Percentiles rank a stretch among this genome's conserved stretches.
phyloP scores from a whole-genome alignment of 805 yeast species.

The Lachancea waltii region DNA sequence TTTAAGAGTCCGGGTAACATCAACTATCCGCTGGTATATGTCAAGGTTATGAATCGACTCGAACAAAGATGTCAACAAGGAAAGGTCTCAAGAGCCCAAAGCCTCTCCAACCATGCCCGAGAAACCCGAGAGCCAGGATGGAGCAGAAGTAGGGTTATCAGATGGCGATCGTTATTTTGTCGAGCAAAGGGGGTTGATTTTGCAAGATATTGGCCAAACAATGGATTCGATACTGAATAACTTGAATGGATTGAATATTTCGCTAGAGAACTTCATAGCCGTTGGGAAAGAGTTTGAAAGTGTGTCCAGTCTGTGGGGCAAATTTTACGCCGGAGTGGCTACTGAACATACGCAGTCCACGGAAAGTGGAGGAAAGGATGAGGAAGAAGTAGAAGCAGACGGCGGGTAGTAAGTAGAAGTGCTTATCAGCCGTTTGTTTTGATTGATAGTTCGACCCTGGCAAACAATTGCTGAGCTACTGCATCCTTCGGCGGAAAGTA shows the following conservation, averaged over 20 bases:
- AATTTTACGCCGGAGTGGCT: conserved; percentile 51
- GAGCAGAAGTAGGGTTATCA: conserved; percentile 8
- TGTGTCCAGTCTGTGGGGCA: conserved; percentile 64
- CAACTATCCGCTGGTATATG: no score
- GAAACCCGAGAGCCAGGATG: neutral
- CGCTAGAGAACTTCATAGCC: conserved; percentile 59
- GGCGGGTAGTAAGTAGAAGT: no score
- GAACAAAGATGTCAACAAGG: no score
- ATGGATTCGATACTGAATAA: conserved; percentile 62
- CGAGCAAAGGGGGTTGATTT: conserved; percentile 26
- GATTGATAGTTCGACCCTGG: no score
- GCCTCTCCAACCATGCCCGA: conserved; percentile 5
- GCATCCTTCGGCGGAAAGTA: no score
- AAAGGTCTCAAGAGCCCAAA: neutral
- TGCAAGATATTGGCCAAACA: conserved; percentile 32
- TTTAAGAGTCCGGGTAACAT: neutral
- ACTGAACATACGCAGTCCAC: no score
- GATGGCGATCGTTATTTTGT: conserved; percentile 24
- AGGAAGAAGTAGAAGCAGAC: no score
- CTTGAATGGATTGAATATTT: conserved; percentile 57
- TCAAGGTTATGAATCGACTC: no score
- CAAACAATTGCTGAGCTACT: no score
- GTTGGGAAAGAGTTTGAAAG: conserved; percentile 73
- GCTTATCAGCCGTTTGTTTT: no score
- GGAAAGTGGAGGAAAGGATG: no score